Evolutionary conservation across 768 basidiomycete genomes (phyloP).

Genomic region (Rhodotorula kratochvilovae): DNA sequence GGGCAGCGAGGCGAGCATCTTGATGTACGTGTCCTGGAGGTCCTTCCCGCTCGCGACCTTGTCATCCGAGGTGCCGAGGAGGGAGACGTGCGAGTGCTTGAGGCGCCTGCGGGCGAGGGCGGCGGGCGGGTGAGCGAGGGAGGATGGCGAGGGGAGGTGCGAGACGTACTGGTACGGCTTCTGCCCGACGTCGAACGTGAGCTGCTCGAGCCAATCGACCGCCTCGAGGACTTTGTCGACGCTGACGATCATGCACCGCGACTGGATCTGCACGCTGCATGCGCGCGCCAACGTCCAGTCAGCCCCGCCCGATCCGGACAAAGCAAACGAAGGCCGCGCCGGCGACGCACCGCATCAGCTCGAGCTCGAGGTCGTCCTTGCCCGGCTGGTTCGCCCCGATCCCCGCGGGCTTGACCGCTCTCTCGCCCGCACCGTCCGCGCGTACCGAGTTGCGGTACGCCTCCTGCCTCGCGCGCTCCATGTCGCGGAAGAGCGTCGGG

Average conservation of each 20-base stretch:
- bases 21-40: conserved; percentile 40
- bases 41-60: conserved; percentile 31
- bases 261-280: conserved; percentile 15
- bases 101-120: conserved; percentile 5
- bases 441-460: background rate
- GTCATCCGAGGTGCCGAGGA: conserved; percentile 29
- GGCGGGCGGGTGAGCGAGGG: background rate
- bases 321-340: too few species aligned
- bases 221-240: conserved; percentile 27
- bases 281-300: background rate
- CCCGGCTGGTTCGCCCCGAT: conserved; percentile 22
- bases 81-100: conserved; percentile 18
- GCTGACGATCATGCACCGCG: conserved; percentile 29
- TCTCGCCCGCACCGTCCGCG: background rate
- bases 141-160: background rate
- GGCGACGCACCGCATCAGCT: conserved; percentile 18
- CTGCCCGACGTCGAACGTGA: conserved; percentile 31
- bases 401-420: conserved; percentile 11
- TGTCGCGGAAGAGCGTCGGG: conserved; percentile 11
- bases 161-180: conserved; percentile 36
- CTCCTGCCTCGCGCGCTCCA: conserved; percentile 17
- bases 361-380: conserved; percentile 27
- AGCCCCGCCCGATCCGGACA: background rate
- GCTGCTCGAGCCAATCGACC: conserved; percentile 38
- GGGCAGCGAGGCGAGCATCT: conserved; percentile 39